These are phyloP conservation scores for Yamadazyma oceani DNA, from an alignment of 1,139 yeast genomes.

Conservation along the genomic window DNA sequence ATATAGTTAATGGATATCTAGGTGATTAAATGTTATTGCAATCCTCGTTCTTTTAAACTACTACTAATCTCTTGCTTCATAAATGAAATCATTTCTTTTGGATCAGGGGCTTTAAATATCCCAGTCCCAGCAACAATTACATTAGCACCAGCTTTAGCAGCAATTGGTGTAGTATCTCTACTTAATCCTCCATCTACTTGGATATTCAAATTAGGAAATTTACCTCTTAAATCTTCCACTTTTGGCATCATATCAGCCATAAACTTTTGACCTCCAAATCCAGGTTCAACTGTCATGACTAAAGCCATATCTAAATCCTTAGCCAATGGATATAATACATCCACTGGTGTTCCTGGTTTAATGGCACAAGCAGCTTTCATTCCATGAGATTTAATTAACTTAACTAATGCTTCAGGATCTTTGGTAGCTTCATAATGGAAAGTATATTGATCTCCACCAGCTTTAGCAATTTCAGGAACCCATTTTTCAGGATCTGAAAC, in stretches of 20 bases:
- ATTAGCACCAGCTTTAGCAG: constrained; percentile 95
- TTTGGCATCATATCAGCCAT: constrained; percentile 97
- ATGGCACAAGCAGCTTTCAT: constrained; percentile 94
- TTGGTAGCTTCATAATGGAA: constrained; percentile 94
- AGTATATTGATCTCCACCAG: constrained; percentile 96
- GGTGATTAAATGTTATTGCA: no score
- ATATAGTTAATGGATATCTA: no score
- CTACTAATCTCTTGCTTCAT: constrained; percentile 62
- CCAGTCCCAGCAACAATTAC: constrained; percentile 98
- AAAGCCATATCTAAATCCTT: constrained; percentile 86
- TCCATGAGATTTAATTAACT: constrained; percentile 73
- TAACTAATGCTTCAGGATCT: constrained; percentile 73
- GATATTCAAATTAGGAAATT: constrained; percentile 77
- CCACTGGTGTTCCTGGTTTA: constrained; percentile 92
- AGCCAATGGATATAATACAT: constrained; percentile 73
- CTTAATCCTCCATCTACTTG: constrained; percentile 98
- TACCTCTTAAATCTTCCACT: constrained; percentile 70
- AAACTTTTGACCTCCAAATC: constrained; percentile 97
- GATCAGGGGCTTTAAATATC: constrained; percentile 81
- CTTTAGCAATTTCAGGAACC: constrained; percentile 90
- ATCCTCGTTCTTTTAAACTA: constrained; percentile 28
- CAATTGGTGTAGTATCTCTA: constrained; percentile 74
- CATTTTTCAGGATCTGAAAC: constrained; percentile 92
- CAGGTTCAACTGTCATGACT: constrained; percentile 98
- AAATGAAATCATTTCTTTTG: constrained; percentile 65